These are phyloP conservation scores for Aspergillus sojae DNA, from an alignment of 2,329 filamentous ascomycete genomes.

Conservation along the genomic window DNA sequence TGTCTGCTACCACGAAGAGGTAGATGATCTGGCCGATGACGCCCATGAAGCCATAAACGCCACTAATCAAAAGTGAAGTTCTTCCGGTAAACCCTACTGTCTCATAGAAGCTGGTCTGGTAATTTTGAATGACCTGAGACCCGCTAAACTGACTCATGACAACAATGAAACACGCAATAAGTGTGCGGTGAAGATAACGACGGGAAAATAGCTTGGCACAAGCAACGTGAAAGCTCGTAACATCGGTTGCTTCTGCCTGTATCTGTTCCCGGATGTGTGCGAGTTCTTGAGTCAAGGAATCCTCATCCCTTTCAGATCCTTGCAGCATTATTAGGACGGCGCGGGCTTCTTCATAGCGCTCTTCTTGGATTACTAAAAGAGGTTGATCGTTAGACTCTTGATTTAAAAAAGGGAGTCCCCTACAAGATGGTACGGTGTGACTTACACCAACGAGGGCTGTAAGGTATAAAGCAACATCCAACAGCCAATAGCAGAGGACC, in stretches of 20 bases:
- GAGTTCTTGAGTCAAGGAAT: constrained; percentile 12
- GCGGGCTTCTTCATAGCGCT: constrained; percentile 16
- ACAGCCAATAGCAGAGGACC: constrained; percentile 15
- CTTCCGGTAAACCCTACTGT: constrained; percentile 37
- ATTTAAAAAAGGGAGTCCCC: not conserved
- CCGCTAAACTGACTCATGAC: constrained; percentile 39
- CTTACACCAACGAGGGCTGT: constrained; percentile 20
- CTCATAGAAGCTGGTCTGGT: constrained; percentile 41
- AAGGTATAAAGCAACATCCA: constrained; percentile 22
- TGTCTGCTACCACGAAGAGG: constrained; percentile 35
- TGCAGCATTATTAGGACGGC: constrained; percentile 8
- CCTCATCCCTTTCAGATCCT: not conserved
- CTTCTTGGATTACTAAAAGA: constrained; percentile 12
- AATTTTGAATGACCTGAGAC: constrained; percentile 42
- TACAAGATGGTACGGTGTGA: not conserved
- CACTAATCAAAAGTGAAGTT: constrained; percentile 37
- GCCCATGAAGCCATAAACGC: constrained; percentile 43
- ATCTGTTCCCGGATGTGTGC: constrained; percentile 18
- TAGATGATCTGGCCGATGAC: constrained; percentile 39
- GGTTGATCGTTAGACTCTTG: not conserved
- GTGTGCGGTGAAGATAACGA: constrained; percentile 31
- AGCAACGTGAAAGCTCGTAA: constrained; percentile 11
- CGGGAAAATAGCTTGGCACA: constrained; percentile 17
- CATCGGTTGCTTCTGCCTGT: constrained; percentile 11
- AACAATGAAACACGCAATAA: constrained; percentile 37